Percentiles rank a stretch among this genome's conserved stretches.
Evolutionary conservation across 768 basidiomycete genomes (phyloP).

Genomic region (Phanerochaete sordida): DNA sequence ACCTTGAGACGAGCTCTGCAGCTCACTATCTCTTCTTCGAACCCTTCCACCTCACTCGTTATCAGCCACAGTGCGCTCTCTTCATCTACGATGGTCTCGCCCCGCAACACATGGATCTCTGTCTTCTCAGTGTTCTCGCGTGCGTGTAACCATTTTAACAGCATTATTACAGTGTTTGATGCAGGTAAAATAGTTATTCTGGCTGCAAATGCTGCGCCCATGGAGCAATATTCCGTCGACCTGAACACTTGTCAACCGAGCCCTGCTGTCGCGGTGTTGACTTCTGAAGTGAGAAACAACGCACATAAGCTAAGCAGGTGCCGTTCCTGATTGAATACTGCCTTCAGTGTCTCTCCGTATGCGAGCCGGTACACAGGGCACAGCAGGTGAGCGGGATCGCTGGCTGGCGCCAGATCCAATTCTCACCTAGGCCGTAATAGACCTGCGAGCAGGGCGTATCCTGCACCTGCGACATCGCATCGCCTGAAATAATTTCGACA

Average conservation of each 20-base stretch:
- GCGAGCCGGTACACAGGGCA: background rate
- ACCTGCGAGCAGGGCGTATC: background rate
- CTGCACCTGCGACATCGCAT: conserved; percentile 3
- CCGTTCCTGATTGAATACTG: background rate
- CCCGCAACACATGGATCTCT: background rate
- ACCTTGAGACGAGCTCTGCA: background rate
- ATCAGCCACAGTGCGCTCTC: background rate
- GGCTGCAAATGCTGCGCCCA: background rate
- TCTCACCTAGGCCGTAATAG: background rate
- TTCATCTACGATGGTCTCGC: background rate
- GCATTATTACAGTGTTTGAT: background rate
- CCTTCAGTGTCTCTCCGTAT: background rate
- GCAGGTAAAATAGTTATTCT: background rate
- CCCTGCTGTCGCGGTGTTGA: background rate
- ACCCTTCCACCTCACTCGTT: background rate
- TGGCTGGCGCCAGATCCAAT: background rate
- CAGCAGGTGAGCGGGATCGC: background rate
- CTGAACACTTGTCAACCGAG: background rate
- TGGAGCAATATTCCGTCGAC: background rate
- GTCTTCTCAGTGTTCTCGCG: background rate
- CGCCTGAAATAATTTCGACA: background rate
- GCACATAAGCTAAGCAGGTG: too few species aligned
- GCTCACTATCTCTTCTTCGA: background rate
- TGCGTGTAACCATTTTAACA: background rate
- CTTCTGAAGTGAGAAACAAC: background rate